Evolutionary conservation across 148 eudicot genomes (phyloP), one percentile per base, ranked within the genome.

Genomic region (Silene uniflora): DNA sequence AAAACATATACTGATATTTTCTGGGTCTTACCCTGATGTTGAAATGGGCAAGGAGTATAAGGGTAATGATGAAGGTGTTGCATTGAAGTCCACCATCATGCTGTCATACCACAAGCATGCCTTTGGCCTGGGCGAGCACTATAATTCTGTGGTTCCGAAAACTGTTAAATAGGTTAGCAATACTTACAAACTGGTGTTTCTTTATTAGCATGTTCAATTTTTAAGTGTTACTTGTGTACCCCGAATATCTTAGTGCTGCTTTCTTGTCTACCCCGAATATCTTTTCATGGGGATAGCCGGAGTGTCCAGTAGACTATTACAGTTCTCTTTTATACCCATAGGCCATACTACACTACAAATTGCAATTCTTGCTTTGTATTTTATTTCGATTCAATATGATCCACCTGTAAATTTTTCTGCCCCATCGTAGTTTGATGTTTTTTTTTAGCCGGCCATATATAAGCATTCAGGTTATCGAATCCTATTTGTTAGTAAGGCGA

Each of bases 11-110:
- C 75, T 82, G 87, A 78, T 90, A 73, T 88, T 69, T 73, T 90
- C 94, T 0, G 94, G 94, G 18, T 88, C 90, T 0, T 90, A 88
- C 71, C 94, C 94, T 68, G 89, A 90, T 80, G 94, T 90, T 24
- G 94, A 90, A 86, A 90, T 90, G 94, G 94, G 94, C 9, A 88
- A 90, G 81, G 94, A 88, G 79, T 90, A 86, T 81, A 88, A 86
- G 82, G 63, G 87, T 17, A 82, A 76, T 21, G 72, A 67, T 10
- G 72, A 68, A 47, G 13, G 56, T 74, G 77, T 77, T 63, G 52
- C 77, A 3, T 71, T 80, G 12, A 73, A 46, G 27, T 76, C 88
- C 17, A 84, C 85, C 49, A 87, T 90, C 77, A 82, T 82, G 87
- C 69, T 90, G 23, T 90, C 94, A 0, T 88, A 90, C 84, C 94